Conservation (phyloP, 805 yeast genomes). For the Candida maesae region DNA sequence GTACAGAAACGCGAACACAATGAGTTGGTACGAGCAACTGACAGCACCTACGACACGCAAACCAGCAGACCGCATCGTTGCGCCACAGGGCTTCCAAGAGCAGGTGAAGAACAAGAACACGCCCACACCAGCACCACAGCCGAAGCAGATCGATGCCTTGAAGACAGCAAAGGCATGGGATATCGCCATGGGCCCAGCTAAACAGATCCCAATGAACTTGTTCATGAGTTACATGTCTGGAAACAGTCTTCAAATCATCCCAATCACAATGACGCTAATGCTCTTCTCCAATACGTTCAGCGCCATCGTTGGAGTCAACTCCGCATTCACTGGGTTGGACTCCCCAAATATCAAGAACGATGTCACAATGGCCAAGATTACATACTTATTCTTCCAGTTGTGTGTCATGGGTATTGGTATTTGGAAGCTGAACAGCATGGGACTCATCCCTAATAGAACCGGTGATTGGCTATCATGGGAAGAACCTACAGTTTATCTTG, state of each 20-base stretch:
- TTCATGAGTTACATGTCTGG: constrained; percentile 94
- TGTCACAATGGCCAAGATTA: constrained; percentile 26
- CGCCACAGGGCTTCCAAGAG: constrained; percentile 16
- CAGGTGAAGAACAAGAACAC: constrained; percentile 3
- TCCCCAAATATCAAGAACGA: constrained; percentile 35
- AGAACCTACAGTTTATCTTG: constrained; percentile 28
- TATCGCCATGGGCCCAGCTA: constrained; percentile 76
- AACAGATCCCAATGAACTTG: constrained; percentile 83
- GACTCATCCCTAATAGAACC: constrained; percentile 78
- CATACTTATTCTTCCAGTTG: constrained; percentile 43
- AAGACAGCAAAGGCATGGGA: constrained; percentile 69
- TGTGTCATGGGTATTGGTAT: constrained; percentile 69
- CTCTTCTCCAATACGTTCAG: constrained; percentile 73
- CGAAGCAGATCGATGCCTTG: constrained; percentile 13
- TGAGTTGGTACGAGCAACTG: constrained; percentile 13
- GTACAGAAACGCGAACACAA: no score
- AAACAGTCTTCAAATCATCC: constrained; percentile 80
- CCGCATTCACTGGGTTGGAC: constrained; percentile 48
- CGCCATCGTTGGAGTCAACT: constrained; percentile 57
- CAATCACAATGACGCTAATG: constrained; percentile 86
- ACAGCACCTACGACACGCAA: constrained; percentile 1
- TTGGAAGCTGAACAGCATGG: constrained; percentile 85
- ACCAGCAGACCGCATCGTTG: constrained; percentile 3
- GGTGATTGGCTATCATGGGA: constrained; percentile 97
- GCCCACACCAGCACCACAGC: constrained; percentile 1